Evolutionary conservation across 2,329 filamentous ascomycete species (phyloP).

Genomic region (Botryotinia convoluta): DNA sequence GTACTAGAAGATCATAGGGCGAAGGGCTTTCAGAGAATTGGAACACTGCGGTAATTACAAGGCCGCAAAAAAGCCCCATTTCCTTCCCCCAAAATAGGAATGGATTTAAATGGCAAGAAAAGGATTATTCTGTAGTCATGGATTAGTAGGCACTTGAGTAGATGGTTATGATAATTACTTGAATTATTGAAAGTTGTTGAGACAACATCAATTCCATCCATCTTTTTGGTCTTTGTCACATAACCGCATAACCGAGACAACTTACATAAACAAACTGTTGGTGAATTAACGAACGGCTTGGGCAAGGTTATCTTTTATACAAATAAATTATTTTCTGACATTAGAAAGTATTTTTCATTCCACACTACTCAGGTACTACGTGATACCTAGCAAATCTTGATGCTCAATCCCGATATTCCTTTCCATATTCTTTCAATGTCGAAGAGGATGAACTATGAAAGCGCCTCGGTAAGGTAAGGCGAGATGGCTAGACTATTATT

Average conservation of each 20-base stretch:
- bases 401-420: background rate
- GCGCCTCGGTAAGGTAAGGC: background rate
- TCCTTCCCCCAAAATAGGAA: background rate
- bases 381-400: background rate
- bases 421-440: background rate
- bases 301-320: background rate
- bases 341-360: background rate
- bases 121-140: background rate
- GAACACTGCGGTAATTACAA: background rate
- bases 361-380: background rate
- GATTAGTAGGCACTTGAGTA: background rate
- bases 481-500: conserved; percentile 4
- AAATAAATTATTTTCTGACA: background rate
- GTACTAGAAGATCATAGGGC: background rate
- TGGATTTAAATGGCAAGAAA: background rate
- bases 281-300: background rate
- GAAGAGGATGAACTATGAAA: background rate
- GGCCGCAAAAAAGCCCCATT: background rate
- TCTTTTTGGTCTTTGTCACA: background rate
- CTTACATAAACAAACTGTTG: background rate
- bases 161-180: background rate
- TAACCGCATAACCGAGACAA: background rate
- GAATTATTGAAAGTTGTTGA: background rate
- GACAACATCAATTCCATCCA: background rate
- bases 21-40: background rate